Base-by-base conservation (phyloP, 768 basidiomycete genomes). In the Pisolithus tinctorius region DNA sequence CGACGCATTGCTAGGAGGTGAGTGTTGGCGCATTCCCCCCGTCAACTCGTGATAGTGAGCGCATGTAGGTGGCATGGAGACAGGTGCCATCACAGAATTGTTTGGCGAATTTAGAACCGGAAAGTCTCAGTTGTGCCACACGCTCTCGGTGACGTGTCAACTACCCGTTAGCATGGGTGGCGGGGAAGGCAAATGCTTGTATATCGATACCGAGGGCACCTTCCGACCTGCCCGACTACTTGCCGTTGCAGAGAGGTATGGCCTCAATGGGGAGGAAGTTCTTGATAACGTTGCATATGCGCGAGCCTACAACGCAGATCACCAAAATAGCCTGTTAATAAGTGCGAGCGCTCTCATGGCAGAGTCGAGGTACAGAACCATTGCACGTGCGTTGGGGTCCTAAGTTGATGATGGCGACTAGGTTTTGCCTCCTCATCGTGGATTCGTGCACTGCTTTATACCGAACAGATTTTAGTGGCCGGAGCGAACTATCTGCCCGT, bases 61-160 rank as follows among this genome's bases (percentile, higher is more conserved):
- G 48, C 56, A 54, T 52, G 45, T 52, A 91, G 89, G 90, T 48
- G 96, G 96, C 8, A 91, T 99, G 60, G 96, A 99, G 73, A 99
- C 96, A 16, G 96, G 96, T 39, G 88, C 93, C 1, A 96, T 99
- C 64, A 99, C 96, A 0, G 96, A 99, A 68, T 74, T 99, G 26
- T 97, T 96, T 71, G 96, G 95, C 51, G 96, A 99, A 71, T 99
- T 99, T 70, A 79, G 96, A 58, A 98, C 96, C 9, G 96, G 96
- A 50, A 98, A 99, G 71, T 95, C 92, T 23, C 96, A 99, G 63
- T 79, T 99, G 44, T 98, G 96, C 65, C 96, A 99, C 65, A 97
- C 95, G 0, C 82, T 99, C 43, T 93, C 96, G 4, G 96, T 97
- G 10, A 97, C 96, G 4, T 99, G 96, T 64, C 95, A 98, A 72